Base-by-base conservation (phyloP, 371 early-diverging fungal species). In the Apophysomyces variabilis region DNA sequence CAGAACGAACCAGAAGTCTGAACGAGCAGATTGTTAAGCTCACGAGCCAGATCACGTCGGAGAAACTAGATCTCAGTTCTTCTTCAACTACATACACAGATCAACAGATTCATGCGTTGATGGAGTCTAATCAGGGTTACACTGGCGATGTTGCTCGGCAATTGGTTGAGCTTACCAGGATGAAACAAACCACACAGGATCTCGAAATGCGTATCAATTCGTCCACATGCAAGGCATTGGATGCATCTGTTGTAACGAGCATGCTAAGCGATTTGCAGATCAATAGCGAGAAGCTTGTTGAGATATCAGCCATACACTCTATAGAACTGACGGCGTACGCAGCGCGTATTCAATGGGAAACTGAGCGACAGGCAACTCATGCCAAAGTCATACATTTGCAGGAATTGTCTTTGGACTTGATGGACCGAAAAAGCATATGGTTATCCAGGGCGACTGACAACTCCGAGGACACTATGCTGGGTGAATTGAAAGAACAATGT, bases 361-460 rank as follows among this genome's bases (percentile, higher is more conserved):
- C 11, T 5, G 8, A 66, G 18, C 35, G 41, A 21, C 45, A 47
- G 18, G 45, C 43, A n/a, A 16, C 38, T 26, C n/a, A 45, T 11
- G 14, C 26, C 14, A 46, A 59, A 37, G 36, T 37, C 11, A 45
- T 47, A 7, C 4, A 1, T 7, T 9, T 73, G 35, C 73, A 73
- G 37, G 71, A 66, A 26, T 38, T 60, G 16, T 38, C 70, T 35
- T 73, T 66, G n/a, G 67, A 70, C 11, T 64, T 70, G 50, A 58
- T 62, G n/a, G 70, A 73, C 45, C 67, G 67, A 39, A 73, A 73
- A 41, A 64, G 62, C 14, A 21, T 66, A 11, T 73, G 70, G 70
- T 6, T 70, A 1, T 69, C 73, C 4, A 64, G 41, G 11, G 18
- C 41, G 39, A 64, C 65, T 21, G 68, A 37, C 35, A 57, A 64